Base-by-base conservation (phyloP, 2,329 filamentous ascomycete genomes). In the Fusarium bactridioides region DNA sequence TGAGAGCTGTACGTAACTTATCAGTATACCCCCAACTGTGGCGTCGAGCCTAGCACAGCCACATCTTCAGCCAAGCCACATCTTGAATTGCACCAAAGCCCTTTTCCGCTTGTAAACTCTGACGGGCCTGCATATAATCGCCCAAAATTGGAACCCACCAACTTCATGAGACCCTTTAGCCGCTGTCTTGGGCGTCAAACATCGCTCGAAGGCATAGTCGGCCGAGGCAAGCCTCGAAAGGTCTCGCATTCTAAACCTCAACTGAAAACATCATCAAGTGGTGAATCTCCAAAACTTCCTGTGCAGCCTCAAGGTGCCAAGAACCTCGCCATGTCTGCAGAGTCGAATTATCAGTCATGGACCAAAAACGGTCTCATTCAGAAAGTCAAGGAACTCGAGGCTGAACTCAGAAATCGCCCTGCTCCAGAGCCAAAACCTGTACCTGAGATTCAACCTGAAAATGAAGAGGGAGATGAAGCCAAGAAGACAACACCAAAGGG, bases 351-450 rank as follows among this genome's bases (percentile, higher is more conserved):
- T 82, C 85, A 85, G 44, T 86, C 84, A 71, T 95, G 92, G 92
- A 90, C 88, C 60, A 90, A 89, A 70, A 86, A 90, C 43, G 89
- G 89, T 48, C 88, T 96, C 41, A 88, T 96, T 47, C 83, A 88
- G 72, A 88, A 92, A 44, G 90, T 97, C 50, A 87, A 85, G 21
- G 84, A 88, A 57, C 85, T 96, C 11, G 94, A 97, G 80, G 79
- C 84, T 9, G 87, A 93, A 77, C 82, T 94, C 19, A 86, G 87
- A 59, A 82, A 78, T n/a, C 84, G 86, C 7, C 62, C 82, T 77
- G 60, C 83, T 78, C 62, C 67, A 19, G 63, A 67, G 23, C 50
- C 63, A 43, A 56, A 62, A n/a, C 38, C 43, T 15, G 37, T 61
- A 19, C 43, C 41, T 47, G 50, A 63, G 35, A 27, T 40, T 41